phyloP scores from a whole-genome alignment of 2,329 filamentous ascomycete genomes.

The Clonostachys byssicola region DNA sequence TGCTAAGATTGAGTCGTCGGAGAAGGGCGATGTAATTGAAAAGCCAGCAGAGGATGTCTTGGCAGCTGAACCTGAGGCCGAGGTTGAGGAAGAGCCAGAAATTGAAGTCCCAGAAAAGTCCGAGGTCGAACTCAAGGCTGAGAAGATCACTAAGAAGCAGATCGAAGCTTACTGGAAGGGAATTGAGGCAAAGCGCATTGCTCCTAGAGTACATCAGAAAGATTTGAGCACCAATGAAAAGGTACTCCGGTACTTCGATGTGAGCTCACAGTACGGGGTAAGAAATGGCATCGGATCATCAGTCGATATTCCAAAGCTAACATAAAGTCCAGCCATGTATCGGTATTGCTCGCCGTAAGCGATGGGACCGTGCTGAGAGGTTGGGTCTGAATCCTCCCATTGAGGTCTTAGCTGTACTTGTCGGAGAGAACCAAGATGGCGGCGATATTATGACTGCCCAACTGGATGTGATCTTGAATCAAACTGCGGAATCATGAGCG shows the following conservation, averaged over 20 bases:
- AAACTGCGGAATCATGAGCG: no score
- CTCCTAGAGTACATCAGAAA: slow-evolving; percentile 74
- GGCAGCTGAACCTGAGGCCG: slow-evolving; percentile 10
- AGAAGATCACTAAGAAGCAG: slow-evolving; percentile 61
- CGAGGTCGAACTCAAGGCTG: slow-evolving; percentile 52
- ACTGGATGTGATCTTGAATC: slow-evolving; percentile 59
- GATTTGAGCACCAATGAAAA: slow-evolving; percentile 73
- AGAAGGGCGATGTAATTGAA: slow-evolving; percentile 7
- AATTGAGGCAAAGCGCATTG: slow-evolving; percentile 65
- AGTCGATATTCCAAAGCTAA: not conserved
- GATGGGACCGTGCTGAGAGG: slow-evolving; percentile 82
- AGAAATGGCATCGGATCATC: slow-evolving; percentile 29
- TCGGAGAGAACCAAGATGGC: slow-evolving; percentile 51
- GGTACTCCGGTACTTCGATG: slow-evolving; percentile 86
- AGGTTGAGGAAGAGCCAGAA: slow-evolving; percentile 13
- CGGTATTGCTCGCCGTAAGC: slow-evolving; percentile 73
- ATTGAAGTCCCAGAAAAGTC: slow-evolving; percentile 31
- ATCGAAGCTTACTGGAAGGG: slow-evolving; percentile 74
- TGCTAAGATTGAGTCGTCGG: slow-evolving; percentile 23
- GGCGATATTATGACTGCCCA: slow-evolving; percentile 60
- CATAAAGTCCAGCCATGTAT: slow-evolving; percentile 67
- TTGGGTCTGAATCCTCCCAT: slow-evolving; percentile 85
- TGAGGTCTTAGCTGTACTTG: slow-evolving; percentile 81
- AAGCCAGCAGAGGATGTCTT: slow-evolving; percentile 8
- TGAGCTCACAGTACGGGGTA: slow-evolving; percentile 88